phyloP scores from a whole-genome alignment of 1,284 basidiomycete genomes.

The Moniliella sp. region DNA sequence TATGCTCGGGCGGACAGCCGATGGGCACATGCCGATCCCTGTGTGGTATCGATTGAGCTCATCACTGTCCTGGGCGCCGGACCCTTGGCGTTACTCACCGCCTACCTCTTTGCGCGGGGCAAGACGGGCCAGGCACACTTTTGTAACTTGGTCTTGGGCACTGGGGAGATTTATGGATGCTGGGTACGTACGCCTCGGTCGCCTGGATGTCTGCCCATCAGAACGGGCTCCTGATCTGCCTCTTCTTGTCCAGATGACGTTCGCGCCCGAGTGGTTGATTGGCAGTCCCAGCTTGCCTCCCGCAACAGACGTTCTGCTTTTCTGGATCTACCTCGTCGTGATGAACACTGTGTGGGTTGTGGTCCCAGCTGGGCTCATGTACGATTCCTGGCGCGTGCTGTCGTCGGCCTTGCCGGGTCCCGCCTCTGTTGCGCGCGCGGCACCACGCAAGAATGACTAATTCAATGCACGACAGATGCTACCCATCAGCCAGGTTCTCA shows the following conservation, averaged over 20 bases:
- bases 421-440: no score
- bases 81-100: slow-evolving; percentile 16
- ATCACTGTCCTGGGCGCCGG: slow-evolving; percentile 19
- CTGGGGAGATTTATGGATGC: slow-evolving; percentile 15
- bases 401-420: no score
- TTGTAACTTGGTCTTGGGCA: slow-evolving; percentile 16
- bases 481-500: no score
- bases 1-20: slow-evolving; percentile 19
- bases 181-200: no score
- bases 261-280: slow-evolving; percentile 21
- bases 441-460: no score
- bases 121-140: slow-evolving; percentile 16
- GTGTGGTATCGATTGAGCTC: slow-evolving; percentile 18
- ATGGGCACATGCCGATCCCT: slow-evolving; percentile 18
- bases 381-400: no score
- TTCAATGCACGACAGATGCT: no score
- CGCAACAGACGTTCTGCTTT: slow-evolving; percentile 2
- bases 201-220: neutral
- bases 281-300: slow-evolving; percentile 3
- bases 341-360: no score
- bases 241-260: slow-evolving; percentile 12
- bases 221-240: neutral
- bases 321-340: neutral
- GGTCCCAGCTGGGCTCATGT: no score
- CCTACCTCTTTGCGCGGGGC: slow-evolving; percentile 8